Percentiles rank a stretch among this genome's conserved stretches.
phyloP scores from a whole-genome alignment of 1,284 basidiomycete genomes.

The Puccinia triticina region DNA sequence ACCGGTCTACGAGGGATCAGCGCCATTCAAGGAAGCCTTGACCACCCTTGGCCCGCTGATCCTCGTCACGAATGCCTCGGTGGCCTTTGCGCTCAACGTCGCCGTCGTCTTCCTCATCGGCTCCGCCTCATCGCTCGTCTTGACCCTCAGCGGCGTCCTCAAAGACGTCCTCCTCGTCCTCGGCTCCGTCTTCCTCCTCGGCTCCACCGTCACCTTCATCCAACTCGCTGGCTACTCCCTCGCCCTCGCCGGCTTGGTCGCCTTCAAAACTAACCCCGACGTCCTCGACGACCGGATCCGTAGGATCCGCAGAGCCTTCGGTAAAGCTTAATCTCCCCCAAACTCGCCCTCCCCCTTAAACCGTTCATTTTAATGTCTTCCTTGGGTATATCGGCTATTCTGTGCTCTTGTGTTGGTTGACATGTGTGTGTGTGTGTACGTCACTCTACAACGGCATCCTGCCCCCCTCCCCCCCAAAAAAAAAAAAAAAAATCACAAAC shows the following conservation, averaged over 20 bases:
- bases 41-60: conserved; percentile 61
- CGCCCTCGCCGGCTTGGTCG: conserved; percentile 60
- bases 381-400: too few species aligned
- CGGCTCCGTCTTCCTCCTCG: conserved; percentile 62
- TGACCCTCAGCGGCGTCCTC: conserved; percentile 61
- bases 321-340: neutral
- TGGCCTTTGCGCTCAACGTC: conserved; percentile 64
- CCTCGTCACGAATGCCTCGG: conserved; percentile 62
- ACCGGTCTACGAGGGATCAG: conserved; percentile 63
- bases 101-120: conserved; percentile 63
- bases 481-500: too few species aligned
- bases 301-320: conserved; percentile 21
- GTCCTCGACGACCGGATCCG: conserved; percentile 46
- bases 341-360: neutral
- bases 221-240: conserved; percentile 61
- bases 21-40: conserved; percentile 61
- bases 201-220: conserved; percentile 61
- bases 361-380: too few species aligned
- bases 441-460: too few species aligned
- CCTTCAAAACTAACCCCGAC: conserved; percentile 60
- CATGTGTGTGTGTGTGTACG: too few species aligned
- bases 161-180: conserved; percentile 64
- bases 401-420: too few species aligned
- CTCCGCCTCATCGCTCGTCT: conserved; percentile 61
- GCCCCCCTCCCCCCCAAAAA: too few species aligned